phyloP scores from a whole-genome alignment of 805 yeast species.

The Yarrowia alimentaria region DNA sequence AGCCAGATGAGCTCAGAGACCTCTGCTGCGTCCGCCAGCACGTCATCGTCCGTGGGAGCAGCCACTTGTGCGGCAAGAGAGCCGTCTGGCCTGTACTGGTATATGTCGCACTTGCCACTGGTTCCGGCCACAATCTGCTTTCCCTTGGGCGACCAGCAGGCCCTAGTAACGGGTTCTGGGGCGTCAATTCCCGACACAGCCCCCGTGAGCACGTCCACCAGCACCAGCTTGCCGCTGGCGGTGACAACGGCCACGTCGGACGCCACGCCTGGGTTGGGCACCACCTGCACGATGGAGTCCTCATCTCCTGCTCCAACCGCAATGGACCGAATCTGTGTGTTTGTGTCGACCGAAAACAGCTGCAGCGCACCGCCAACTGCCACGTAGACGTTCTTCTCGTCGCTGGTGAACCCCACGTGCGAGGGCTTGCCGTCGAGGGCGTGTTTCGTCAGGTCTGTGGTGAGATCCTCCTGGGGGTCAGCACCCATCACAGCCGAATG shows the following conservation, averaged over 20 bases:
- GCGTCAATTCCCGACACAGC: neutral
- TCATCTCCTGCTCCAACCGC: constrained; percentile 6
- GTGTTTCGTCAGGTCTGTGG: constrained; percentile 4
- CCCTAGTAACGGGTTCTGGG: constrained; percentile 27
- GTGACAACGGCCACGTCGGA: constrained; percentile 30
- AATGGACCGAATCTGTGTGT: neutral
- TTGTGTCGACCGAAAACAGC: neutral
- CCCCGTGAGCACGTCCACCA: constrained; percentile 6
- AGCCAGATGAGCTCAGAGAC: constrained; percentile 31
- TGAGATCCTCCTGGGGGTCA: constrained; percentile 30
- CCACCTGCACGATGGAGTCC: constrained; percentile 28
- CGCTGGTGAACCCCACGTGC: constrained; percentile 33
- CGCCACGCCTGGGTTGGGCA: constrained; percentile 31
- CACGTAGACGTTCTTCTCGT: constrained; percentile 33
- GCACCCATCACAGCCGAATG: no score
- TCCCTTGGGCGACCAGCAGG: constrained; percentile 37
- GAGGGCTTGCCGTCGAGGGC: constrained; percentile 27
- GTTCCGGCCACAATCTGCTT: constrained; percentile 33
- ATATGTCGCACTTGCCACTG: constrained; percentile 31
- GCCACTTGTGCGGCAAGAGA: constrained; percentile 14
- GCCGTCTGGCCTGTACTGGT: constrained; percentile 30
- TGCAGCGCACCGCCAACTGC: constrained; percentile 13
- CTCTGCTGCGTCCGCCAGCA: neutral
- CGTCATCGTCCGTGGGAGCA: constrained; percentile 28
- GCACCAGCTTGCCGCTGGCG: constrained; percentile 24